phyloP scores from a whole-genome alignment of 306 rosid genomes.

The Carpinus viminea region DNA sequence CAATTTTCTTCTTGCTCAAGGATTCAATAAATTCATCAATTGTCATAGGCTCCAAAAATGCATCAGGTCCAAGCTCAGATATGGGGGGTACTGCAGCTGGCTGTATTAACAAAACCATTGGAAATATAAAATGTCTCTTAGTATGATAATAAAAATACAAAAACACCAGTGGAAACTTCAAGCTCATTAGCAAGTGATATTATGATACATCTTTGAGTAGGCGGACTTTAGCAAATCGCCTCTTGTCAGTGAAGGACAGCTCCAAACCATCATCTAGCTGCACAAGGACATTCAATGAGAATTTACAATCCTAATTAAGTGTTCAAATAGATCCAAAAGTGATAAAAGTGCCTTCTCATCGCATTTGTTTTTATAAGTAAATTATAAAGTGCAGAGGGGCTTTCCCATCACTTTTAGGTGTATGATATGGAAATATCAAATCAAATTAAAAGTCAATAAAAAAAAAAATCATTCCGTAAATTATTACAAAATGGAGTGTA shows the following conservation, averaged over 20 bases:
- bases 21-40: conserved; percentile 57
- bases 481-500: background rate
- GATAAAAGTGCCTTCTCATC: background rate
- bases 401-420: background rate
- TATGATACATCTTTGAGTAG: conserved; percentile 67
- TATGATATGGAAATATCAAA: background rate
- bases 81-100: conserved; percentile 81
- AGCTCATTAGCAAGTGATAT: conserved; percentile 22
- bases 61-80: conserved; percentile 95
- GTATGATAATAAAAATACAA: background rate
- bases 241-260: conserved; percentile 96
- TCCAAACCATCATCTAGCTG: conserved; percentile 94
- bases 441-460: background rate
- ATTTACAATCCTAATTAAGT: conserved; percentile 2
- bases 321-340: conserved; percentile 14
- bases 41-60: conserved; percentile 76
- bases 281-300: conserved; percentile 30
- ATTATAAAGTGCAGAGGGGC: too few species aligned
- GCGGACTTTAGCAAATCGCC: conserved; percentile 95
- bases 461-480: background rate
- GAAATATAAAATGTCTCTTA: background rate
- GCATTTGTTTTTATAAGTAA: background rate
- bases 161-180: conserved; percentile 11
- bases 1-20: conserved; percentile 83
- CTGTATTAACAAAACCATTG: conserved; percentile 39